phyloP scores from a whole-genome alignment of 2,329 filamentous ascomycete species.

The Stemphylium lycopersici region DNA sequence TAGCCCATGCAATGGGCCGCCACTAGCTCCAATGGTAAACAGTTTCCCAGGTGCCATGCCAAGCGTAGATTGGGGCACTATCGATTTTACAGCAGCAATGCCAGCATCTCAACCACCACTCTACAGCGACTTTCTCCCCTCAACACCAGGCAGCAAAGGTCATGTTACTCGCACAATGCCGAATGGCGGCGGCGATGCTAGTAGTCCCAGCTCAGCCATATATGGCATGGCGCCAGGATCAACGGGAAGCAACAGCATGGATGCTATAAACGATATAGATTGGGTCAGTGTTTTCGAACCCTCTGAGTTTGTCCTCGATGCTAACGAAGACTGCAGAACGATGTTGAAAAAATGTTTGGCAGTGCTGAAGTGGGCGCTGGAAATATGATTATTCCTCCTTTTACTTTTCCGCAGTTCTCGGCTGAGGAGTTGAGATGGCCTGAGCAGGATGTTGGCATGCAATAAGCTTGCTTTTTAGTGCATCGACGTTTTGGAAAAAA shows the following conservation, averaged over 20 bases:
- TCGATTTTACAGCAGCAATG: conserved; percentile 22
- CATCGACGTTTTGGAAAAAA: background rate
- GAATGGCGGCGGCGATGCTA: conserved; percentile 4
- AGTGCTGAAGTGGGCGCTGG: conserved; percentile 34
- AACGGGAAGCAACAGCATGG: conserved; percentile 28
- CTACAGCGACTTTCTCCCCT: background rate
- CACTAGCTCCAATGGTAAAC: conserved; percentile 6
- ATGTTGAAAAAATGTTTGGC: conserved; percentile 55
- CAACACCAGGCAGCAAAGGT: background rate
- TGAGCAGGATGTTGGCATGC: background rate
- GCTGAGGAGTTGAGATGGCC: conserved; percentile 32
- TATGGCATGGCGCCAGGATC: conserved; percentile 3
- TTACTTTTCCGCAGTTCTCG: conserved; percentile 42
- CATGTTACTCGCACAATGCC: background rate
- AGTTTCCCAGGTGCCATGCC: conserved; percentile 34
- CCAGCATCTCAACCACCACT: conserved; percentile 8
- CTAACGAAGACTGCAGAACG: conserved; percentile 45
- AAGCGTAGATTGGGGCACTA: conserved; percentile 32
- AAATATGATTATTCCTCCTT: conserved; percentile 44
- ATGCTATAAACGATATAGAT: conserved; percentile 61
- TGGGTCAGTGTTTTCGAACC: conserved; percentile 58
- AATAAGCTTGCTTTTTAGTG: background rate
- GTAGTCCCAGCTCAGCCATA: conserved; percentile 2
- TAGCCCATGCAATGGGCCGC: background rate
- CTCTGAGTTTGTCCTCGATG: background rate